Conservation (phyloP, 345 rosid species). For the Nasturtium officinale region DNA sequence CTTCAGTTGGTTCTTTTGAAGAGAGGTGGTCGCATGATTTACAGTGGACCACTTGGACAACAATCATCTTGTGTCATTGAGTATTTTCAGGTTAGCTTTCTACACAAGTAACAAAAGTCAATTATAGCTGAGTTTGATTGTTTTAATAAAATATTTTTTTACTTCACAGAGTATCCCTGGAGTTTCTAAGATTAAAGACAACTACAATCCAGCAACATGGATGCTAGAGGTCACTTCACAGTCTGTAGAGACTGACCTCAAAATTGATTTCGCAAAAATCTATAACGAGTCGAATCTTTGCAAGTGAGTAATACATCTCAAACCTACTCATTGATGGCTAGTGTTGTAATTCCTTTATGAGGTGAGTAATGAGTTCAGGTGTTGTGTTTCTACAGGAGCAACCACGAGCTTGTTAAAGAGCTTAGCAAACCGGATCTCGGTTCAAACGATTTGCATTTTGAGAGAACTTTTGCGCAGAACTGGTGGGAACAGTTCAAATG, state of each 20-base stretch:
- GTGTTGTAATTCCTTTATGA: background rate
- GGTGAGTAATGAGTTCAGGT: constrained; percentile 6
- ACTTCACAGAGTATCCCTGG: constrained; percentile 55
- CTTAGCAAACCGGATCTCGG: constrained; percentile 49
- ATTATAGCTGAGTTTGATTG: background rate
- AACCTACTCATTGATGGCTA: background rate
- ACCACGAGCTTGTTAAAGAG: constrained; percentile 52
- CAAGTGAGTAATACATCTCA: constrained; percentile 48
- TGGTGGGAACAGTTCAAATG: constrained; percentile 69
- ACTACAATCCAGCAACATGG: constrained; percentile 87
- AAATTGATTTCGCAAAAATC: constrained; percentile 61
- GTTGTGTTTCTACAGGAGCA: constrained; percentile 44
- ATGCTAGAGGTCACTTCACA: constrained; percentile 68
- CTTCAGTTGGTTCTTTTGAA: constrained; percentile 69
- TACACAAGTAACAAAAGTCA: constrained; percentile 2
- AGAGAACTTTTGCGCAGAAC: constrained; percentile 54
- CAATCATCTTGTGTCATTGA: constrained; percentile 61
- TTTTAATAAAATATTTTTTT: background rate
- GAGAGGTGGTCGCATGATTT: constrained; percentile 70
- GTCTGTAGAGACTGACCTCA: constrained; percentile 60
- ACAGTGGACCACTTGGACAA: constrained; percentile 68
- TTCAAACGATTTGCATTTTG: constrained; percentile 62
- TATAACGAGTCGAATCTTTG: constrained; percentile 53
- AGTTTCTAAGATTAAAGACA: constrained; percentile 60
- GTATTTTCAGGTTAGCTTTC: constrained; percentile 66